phyloP scores from a whole-genome alignment of 2,329 filamentous ascomycete species.

The Exophiala spinifera region DNA sequence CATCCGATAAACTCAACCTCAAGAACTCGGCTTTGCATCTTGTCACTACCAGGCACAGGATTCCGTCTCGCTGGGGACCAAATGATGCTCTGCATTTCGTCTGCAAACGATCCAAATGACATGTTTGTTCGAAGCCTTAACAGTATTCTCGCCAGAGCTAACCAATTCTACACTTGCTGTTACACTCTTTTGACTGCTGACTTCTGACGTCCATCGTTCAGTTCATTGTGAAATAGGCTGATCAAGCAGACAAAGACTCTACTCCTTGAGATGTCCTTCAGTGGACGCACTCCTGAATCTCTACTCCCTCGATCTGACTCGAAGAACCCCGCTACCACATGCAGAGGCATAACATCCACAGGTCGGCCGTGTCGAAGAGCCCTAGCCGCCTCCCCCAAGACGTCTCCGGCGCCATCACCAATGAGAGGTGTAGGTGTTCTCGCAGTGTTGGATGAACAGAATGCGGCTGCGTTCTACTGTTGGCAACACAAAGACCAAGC shows the following conservation, averaged over 20 bases:
- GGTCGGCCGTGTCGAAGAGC: constrained; percentile 81
- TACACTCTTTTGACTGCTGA: constrained; percentile 1
- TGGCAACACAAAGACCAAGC: constrained; percentile 96
- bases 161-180: neutral
- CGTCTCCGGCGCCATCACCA: constrained; percentile 31
- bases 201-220: neutral
- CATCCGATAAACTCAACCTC: too few relatives aligned
- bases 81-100: too few relatives aligned
- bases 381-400: constrained; percentile 51
- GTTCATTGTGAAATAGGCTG: neutral
- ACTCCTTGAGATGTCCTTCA: constrained; percentile 56
- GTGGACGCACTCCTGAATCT: constrained; percentile 75
- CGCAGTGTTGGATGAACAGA: constrained; percentile 29
- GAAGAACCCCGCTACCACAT: constrained; percentile 77
- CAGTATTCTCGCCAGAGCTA: neutral
- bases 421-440: constrained; percentile 31
- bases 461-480: constrained; percentile 63
- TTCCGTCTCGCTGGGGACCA: too few relatives aligned
- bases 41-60: too few relatives aligned
- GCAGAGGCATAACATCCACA: constrained; percentile 76
- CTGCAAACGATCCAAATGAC: too few relatives aligned
- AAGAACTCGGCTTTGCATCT: too few relatives aligned
- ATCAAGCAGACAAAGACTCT: neutral
- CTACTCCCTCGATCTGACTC: constrained; percentile 76
- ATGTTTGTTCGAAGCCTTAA: neutral